phyloP scores from a whole-genome alignment of 2,329 filamentous ascomycete genomes.

The Coccinonectria pachysandricola region DNA sequence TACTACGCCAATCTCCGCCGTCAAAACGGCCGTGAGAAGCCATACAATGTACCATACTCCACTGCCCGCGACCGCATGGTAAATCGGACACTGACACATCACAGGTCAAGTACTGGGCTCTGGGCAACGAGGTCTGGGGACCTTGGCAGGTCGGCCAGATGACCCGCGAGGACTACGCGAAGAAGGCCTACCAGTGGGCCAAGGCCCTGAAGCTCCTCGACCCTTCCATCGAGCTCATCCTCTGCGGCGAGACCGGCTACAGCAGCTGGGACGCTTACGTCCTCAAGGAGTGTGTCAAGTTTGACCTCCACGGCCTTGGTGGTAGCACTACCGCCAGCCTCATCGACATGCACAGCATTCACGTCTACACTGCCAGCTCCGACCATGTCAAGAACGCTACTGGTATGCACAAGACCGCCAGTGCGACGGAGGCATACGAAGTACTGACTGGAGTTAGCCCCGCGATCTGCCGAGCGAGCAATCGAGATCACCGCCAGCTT shows the following conservation, averaged over 20 bases:
- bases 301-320: slow-evolving; percentile 23
- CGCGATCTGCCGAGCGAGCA: slow-evolving; percentile 59
- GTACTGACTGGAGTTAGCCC: no score
- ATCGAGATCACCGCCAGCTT: slow-evolving; percentile 59
- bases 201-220: slow-evolving; percentile 64
- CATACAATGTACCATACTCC: slow-evolving; percentile 44
- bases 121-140: slow-evolving; percentile 66
- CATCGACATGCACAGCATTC: slow-evolving; percentile 74
- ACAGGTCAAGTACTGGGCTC: slow-evolving; percentile 69
- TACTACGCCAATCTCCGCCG: slow-evolving; percentile 74
- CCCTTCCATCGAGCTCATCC: slow-evolving; percentile 56
- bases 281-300: slow-evolving; percentile 54
- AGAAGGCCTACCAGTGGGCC: slow-evolving; percentile 60
- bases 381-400: slow-evolving; percentile 41
- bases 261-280: slow-evolving; percentile 65
- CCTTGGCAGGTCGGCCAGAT: slow-evolving; percentile 58
- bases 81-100: not conserved
- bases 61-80: not conserved
- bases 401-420: no score
- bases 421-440: no score
- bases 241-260: slow-evolving; percentile 63
- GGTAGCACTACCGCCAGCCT: slow-evolving; percentile 29
- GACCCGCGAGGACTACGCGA: slow-evolving; percentile 60
- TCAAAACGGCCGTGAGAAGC: slow-evolving; percentile 63
- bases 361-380: slow-evolving; percentile 60